A percentile compares a stretch with the other conserved stretches of the same genome.
These are phyloP conservation scores for Suhomyces panamericanus DNA, from an alignment of 1,139 yeast species.

Conservation along the genomic window DNA sequence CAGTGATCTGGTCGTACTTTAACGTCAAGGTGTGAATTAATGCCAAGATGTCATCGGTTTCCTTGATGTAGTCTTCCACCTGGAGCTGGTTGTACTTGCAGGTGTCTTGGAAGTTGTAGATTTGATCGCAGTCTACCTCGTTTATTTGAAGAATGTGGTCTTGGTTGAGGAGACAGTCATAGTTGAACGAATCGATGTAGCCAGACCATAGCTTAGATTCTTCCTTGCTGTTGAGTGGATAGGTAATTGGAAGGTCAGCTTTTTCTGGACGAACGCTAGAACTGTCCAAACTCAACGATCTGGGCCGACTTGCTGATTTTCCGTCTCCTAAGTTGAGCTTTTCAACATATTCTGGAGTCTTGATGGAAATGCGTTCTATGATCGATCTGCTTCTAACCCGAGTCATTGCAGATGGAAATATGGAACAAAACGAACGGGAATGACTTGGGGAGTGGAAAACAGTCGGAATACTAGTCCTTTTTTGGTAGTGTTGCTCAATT, in stretches of 20 bases:
- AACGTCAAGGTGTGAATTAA: constrained; percentile 45
- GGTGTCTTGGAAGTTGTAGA: constrained; percentile 43
- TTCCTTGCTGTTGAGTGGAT: constrained; percentile 43
- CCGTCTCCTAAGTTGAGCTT: constrained; percentile 15
- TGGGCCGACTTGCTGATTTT: constrained; percentile 7
- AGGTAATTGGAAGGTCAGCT: background rate
- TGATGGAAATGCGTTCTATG: constrained; percentile 46
- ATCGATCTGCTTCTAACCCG: constrained; percentile 52
- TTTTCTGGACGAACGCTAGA: background rate
- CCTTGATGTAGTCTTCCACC: constrained; percentile 38
- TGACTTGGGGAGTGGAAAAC: background rate
- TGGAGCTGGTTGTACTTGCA: constrained; percentile 36
- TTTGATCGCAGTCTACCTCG: constrained; percentile 30
- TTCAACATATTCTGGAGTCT: constrained; percentile 32
- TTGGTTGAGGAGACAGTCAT: constrained; percentile 36
- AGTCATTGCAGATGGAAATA: constrained; percentile 5
- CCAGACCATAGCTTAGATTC: constrained; percentile 31
- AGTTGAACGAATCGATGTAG: constrained; percentile 37
- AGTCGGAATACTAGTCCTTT: background rate
- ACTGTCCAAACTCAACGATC: constrained; percentile 17
- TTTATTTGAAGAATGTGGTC: constrained; percentile 35
- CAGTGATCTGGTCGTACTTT: constrained; percentile 56
- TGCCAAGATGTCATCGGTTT: constrained; percentile 42
- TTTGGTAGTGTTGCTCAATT: background rate
- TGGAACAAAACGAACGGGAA: background rate